phyloP scores from a whole-genome alignment of 1,284 basidiomycete species.

The Ustilago lituana region DNA sequence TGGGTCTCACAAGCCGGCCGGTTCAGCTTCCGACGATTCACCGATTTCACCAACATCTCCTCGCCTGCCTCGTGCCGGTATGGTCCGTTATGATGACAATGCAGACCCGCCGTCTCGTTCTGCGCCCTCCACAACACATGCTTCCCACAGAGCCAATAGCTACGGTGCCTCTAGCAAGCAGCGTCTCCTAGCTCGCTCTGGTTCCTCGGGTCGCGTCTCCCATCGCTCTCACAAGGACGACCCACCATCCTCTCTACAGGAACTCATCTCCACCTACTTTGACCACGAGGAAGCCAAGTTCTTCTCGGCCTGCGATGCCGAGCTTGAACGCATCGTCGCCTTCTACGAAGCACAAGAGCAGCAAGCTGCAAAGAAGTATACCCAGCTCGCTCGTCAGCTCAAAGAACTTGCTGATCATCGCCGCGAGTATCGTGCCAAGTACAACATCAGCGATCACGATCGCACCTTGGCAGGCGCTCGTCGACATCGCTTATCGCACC shows the following conservation, averaged over 20 bases:
- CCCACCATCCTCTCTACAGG: conserved; percentile 21
- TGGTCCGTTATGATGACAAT: conserved; percentile 13
- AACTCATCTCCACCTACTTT: conserved; percentile 69
- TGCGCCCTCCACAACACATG: not conserved
- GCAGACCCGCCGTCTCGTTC: not conserved
- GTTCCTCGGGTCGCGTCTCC: conserved; percentile 15
- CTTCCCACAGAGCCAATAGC: conserved; percentile 11
- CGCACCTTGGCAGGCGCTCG: conserved; percentile 1
- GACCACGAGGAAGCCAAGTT: conserved; percentile 79
- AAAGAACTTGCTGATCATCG: conserved; percentile 62
- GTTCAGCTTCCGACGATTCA: not conserved
- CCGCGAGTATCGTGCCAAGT: conserved; percentile 52
- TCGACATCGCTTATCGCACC: conserved; percentile 26
- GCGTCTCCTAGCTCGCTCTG: conserved; percentile 10
- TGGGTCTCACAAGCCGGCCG: not conserved
- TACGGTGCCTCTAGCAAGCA: conserved; percentile 12
- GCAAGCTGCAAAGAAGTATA: conserved; percentile 74
- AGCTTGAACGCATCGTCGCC: conserved; percentile 51
- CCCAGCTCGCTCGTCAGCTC: conserved; percentile 77
- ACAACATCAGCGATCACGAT: conserved; percentile 29
- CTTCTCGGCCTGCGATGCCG: conserved; percentile 51
- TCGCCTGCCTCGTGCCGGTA: not conserved
- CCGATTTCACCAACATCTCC: not conserved
- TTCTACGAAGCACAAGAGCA: conserved; percentile 82
- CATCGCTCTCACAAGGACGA: conserved; percentile 22